Evolutionary conservation across 768 basidiomycete genomes (phyloP).

Genomic region (Suillus paluster): DNA sequence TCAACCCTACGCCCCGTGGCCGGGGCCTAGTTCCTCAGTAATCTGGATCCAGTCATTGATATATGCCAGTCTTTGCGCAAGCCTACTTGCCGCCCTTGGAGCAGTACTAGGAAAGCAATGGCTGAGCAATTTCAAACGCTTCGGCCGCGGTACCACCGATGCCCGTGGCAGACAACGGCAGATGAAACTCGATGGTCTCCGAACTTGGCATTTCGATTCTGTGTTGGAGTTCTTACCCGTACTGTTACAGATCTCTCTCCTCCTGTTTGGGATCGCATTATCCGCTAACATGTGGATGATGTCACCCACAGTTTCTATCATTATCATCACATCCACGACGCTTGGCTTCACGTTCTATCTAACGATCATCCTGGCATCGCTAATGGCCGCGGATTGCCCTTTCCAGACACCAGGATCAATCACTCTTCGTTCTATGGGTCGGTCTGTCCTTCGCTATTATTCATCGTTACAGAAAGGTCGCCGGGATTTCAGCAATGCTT

Average conservation of each 20-base stretch:
- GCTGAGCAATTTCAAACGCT: conserved; percentile 11
- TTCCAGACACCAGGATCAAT: conserved; percentile 11
- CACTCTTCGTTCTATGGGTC: conserved; percentile 2
- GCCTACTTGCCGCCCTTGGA: conserved; percentile 19
- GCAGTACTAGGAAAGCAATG: conserved; percentile 17
- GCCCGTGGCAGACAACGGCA: conserved; percentile 11
- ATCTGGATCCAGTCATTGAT: conserved; percentile 19
- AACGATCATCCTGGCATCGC: conserved; percentile 8
- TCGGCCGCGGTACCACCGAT: conserved; percentile 9
- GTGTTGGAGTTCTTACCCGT: conserved; percentile 9
- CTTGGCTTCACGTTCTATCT: conserved; percentile 9
- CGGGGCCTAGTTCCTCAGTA: background rate
- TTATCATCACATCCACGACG: conserved; percentile 2
- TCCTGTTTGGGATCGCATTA: conserved; percentile 11
- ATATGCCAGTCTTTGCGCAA: conserved; percentile 19
- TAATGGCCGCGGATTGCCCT: conserved; percentile 8
- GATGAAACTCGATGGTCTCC: conserved; percentile 12
- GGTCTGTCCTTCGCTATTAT: background rate
- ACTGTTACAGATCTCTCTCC: conserved; percentile 12
- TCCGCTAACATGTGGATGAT: conserved; percentile 7
- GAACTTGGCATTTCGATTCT: conserved; percentile 12
- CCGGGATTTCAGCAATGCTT: background rate
- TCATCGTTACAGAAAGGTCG: conserved; percentile 3
- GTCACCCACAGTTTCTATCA: background rate
- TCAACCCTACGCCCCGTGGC: background rate